phyloP scores from a whole-genome alignment of 2,329 filamentous ascomycete species.

The Neonectria faginata region DNA sequence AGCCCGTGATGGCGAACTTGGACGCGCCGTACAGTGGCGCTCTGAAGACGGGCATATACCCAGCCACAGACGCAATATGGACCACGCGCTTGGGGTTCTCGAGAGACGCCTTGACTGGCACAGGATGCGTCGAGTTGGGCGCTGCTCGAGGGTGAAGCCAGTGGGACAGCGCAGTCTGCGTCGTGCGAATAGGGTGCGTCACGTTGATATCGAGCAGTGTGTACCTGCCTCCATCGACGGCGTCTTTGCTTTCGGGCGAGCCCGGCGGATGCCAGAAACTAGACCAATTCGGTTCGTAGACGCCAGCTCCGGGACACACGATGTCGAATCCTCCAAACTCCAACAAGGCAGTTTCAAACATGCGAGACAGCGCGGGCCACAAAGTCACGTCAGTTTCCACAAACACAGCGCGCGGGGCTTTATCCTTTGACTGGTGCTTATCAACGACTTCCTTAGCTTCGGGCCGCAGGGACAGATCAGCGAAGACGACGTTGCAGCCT shows the following conservation, averaged over 20 bases:
- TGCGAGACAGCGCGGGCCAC: slow-evolving; percentile 52
- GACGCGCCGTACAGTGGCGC: slow-evolving; percentile 55
- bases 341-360: slow-evolving; percentile 50
- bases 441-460: slow-evolving; percentile 54
- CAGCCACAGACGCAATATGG: slow-evolving; percentile 54
- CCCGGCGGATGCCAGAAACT: slow-evolving; percentile 58
- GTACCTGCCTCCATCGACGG: slow-evolving; percentile 47
- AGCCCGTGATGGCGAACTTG: slow-evolving; percentile 55
- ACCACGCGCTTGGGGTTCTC: slow-evolving; percentile 52
- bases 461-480: slow-evolving; percentile 56
- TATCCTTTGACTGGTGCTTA: slow-evolving; percentile 32
- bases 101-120: slow-evolving; percentile 32
- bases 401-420: slow-evolving; percentile 53
- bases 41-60: slow-evolving; percentile 49
- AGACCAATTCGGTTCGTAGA: slow-evolving; percentile 59
- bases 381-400: slow-evolving; percentile 58
- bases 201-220: slow-evolving; percentile 56
- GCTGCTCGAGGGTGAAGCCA: slow-evolving; percentile 49
- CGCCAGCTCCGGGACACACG: slow-evolving; percentile 59
- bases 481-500: slow-evolving; percentile 59
- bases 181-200: slow-evolving; percentile 55
- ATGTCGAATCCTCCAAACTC: slow-evolving; percentile 57
- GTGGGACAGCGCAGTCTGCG: slow-evolving; percentile 54
- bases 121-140: slow-evolving; percentile 4
- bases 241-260: slow-evolving; percentile 49